Evolutionary conservation across 306 rosid genomes (phyloP).

Genomic region (Cotoneaster glaucophyllus): DNA sequence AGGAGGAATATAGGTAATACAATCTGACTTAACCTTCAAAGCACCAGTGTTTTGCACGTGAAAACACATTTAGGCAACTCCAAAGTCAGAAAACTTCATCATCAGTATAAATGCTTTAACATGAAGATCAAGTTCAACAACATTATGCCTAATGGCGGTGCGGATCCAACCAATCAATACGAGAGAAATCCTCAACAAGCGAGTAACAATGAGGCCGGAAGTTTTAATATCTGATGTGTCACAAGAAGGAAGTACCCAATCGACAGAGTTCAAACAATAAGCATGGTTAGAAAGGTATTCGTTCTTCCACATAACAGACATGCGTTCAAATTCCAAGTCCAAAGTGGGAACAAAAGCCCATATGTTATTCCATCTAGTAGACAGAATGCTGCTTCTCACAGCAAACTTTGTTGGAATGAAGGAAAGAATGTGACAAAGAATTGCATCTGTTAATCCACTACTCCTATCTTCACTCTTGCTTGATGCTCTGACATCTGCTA

Average conservation of each 20-base stretch:
- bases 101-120: not conserved
- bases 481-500: not conserved
- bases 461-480: not conserved
- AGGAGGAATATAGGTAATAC: not conserved
- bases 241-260: not conserved
- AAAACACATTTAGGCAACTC: not conserved
- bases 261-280: not conserved
- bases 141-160: not conserved
- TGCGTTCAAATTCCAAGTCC: not conserved
- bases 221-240: not conserved
- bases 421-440: not conserved
- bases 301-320: not conserved
- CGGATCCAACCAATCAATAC: not conserved
- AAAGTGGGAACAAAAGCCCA: not conserved
- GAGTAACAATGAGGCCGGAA: not conserved
- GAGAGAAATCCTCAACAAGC: not conserved
- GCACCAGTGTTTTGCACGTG: not conserved
- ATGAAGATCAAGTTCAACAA: not conserved
- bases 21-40: not conserved
- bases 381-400: not conserved
- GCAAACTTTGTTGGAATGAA: not conserved
- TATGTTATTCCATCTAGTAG: not conserved
- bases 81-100: not conserved
- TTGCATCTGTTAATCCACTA: not conserved
- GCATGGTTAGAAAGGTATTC: not conserved